Evolutionary conservation across 2,329 filamentous ascomycete genomes (phyloP).

Genomic region (Penicillium sp.): DNA sequence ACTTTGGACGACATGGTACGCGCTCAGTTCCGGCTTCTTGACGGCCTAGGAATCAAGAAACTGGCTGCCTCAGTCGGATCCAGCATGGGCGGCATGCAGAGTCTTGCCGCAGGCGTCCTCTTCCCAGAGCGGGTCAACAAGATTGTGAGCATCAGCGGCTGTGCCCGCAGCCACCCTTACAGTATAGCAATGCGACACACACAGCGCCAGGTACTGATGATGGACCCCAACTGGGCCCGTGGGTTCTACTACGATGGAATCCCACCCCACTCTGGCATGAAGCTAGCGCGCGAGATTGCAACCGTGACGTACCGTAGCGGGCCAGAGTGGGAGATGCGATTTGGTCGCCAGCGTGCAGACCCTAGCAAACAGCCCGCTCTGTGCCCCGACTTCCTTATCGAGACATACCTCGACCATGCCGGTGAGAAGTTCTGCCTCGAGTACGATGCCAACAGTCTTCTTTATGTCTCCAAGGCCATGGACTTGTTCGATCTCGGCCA

Average conservation of each 20-base stretch:
- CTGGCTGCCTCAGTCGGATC: constrained; percentile 91
- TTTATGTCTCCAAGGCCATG: constrained; percentile 99
- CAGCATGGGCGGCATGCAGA: constrained; percentile 99
- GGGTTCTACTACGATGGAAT: constrained; percentile 89
- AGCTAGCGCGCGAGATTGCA: constrained; percentile 93
- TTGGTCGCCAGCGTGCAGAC: constrained; percentile 83
- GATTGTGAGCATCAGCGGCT: constrained; percentile 87
- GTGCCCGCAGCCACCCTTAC: constrained; percentile 91
- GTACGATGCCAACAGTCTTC: constrained; percentile 90
- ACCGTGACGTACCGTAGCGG: constrained; percentile 96
- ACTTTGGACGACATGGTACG: constrained; percentile 98
- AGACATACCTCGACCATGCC: constrained; percentile 96
- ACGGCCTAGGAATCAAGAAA: constrained; percentile 70
- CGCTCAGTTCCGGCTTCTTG: constrained; percentile 86
- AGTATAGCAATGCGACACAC: constrained; percentile 98
- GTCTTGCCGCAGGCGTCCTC: constrained; percentile 77
- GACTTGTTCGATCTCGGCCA: constrained; percentile 90
- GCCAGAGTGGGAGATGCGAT: constrained; percentile 95
- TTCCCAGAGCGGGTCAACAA: constrained; percentile 79
- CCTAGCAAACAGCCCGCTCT: constrained; percentile 80
- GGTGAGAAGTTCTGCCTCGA: constrained; percentile 98
- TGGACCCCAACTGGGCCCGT: constrained; percentile 95
- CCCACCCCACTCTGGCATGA: constrained; percentile 95
- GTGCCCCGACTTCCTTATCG: constrained; percentile 96
- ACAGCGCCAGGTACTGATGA: constrained; percentile 96